Evolutionary conservation across 306 rosid genomes (phyloP).

Genomic region (Citrullus amarus): DNA sequence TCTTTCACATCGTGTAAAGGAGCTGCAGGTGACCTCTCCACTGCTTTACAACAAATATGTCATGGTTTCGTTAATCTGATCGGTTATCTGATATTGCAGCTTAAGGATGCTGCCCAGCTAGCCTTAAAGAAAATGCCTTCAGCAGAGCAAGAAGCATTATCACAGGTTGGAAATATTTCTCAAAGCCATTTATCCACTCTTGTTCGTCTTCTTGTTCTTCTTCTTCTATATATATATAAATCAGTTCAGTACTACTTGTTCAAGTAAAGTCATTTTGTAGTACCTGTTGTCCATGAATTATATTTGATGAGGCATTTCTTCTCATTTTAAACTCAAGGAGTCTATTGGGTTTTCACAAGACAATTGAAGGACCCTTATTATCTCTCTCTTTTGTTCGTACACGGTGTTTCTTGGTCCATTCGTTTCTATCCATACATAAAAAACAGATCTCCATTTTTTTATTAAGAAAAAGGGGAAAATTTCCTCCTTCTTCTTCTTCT

Average conservation of each 20-base stretch:
- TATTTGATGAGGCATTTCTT: not conserved
- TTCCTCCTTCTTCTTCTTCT: not conserved
- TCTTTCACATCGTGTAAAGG: slow-evolving; percentile 88
- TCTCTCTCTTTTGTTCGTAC: not conserved
- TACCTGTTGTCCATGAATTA: not conserved
- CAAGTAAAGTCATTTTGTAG: not conserved
- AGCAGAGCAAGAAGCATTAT: slow-evolving; percentile 96
- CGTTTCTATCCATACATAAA: not conserved
- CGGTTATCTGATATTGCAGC: slow-evolving; percentile 32
- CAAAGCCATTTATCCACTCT: not conserved
- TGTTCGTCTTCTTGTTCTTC: not conserved
- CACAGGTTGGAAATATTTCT: slow-evolving; percentile 39
- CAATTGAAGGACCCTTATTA: not conserved
- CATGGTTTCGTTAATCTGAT: slow-evolving; percentile 13
- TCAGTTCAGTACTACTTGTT: not conserved
- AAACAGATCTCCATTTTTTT: not conserved
- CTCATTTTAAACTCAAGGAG: not conserved
- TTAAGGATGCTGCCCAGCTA: slow-evolving; percentile 92
- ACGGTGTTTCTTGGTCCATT: not conserved
- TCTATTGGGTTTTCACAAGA: not conserved
- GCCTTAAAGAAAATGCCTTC: slow-evolving; percentile 97
- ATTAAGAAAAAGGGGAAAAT: not conserved
- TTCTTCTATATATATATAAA: not conserved
- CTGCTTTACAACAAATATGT: slow-evolving; percentile 8
- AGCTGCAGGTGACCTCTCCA: slow-evolving; percentile 64